Evolutionary conservation across 2,329 filamentous ascomycete species (phyloP), one percentile per base, ranked within the genome.

Genomic region (Calonectria leucothoes): DNA sequence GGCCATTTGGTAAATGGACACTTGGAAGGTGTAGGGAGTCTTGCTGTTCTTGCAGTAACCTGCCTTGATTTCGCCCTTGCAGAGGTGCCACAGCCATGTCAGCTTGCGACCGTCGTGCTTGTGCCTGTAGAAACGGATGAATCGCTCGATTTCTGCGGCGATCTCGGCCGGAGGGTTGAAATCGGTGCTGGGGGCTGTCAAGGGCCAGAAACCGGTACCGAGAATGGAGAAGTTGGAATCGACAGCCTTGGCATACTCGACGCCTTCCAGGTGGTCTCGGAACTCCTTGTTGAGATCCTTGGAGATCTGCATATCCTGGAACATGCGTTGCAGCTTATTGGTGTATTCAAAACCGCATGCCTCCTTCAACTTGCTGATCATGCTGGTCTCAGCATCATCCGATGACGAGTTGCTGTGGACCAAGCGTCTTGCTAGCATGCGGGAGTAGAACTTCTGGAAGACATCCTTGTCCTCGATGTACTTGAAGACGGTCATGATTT

Each of bases 401-500:
- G 96, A 98, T 4, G 97, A 97, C 0, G 97, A 98, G 83, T 94
- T 98, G 83, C 94, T 95, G 84, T 98, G 95, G 23, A 99, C 97
- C 69, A 99, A 88, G 80, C 97, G 95, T 84, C 98, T 95, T 64
- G 97, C 97, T 79, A 99, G 88, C 93, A 98, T 98, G 75, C 96
- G 94, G 2, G 96, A 98, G 86, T 99, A 99, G 86, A 98, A 99
- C 85, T 98, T 99, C 85, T 98, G 97, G 90, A 99, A 99, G 6
- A 99, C 97, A 82, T 99, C 97, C 89, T 99, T 99, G 86, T 99
- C 97, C 83, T 99, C 97, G 76, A 99, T 98, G 85, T 99, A 99
- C 87, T 98, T 98, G 91, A 99, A 99, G 69, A 99, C 95, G 1
- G 96, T 98, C 97, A 99, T 99, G 81, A 99, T 97, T 84, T 98